Base-by-base conservation (phyloP, 75 land plant genomes). In the Picea glauca region DNA sequence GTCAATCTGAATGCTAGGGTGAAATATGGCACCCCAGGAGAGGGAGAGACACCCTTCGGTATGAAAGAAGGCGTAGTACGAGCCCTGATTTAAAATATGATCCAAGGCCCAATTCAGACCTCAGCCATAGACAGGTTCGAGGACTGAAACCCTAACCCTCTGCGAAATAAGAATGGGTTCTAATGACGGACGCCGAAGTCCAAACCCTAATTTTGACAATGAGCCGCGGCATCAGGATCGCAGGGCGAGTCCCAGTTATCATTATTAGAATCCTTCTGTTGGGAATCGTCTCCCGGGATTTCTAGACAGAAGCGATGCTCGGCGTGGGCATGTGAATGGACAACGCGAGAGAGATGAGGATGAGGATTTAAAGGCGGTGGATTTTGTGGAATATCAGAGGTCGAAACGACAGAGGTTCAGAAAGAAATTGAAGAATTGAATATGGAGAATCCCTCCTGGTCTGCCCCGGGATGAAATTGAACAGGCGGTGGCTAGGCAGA, bases 401-500 rank as follows among this genome's bases (percentile, higher is more conserved):
- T 75, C 90, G 58, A 93, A 93, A 84, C 84, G 98, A 35, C 95
- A 93, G 89, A 91, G 85, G 77, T 15, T 92, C 81, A 64, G 95
- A 76, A 88, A 83, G 77, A 78, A 78, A 76, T 59, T 88, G 80
- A 87, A 80, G 79, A 78, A 83, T 75, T 92, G 95, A 77, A 88
- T 95, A 2, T 95, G 95, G 95, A 88, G 68, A 18, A 77, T 78
- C 21, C 91, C 98, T 9, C 98, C 98, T 3, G 93, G 95, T 78
- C 98, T 95, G 35, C 91, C 92, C 14, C 74, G 74, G 11, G 60
- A 68, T 2, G 75, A 58, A n/a, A 54, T 30, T 56, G 38, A n/a
- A 61, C 38, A 18, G 17, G 46, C 43, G 4, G 58, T 18, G 18
- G 63, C 21, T 62, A 62, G 63, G 63, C 18, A 62, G 21, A 62